These are phyloP conservation scores for Exsudoporus floridanus DNA, from an alignment of 1,284 basidiomycete species.

Conservation along the genomic window DNA sequence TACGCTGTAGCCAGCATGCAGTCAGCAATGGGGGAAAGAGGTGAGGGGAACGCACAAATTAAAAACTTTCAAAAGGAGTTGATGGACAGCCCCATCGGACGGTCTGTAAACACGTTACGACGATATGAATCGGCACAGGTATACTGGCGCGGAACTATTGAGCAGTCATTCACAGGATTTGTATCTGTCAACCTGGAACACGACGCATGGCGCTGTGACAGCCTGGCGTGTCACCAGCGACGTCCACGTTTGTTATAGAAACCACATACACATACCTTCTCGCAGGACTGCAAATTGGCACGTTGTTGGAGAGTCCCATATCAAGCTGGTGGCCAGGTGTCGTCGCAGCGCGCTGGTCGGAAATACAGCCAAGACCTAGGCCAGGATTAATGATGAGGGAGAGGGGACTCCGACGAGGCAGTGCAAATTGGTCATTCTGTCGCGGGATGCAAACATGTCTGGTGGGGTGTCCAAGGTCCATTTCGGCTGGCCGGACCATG, in stretches of 20 bases:
- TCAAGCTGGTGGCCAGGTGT: neutral
- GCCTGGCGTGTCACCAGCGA: neutral
- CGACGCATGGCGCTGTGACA: neutral
- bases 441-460: neutral
- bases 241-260: neutral
- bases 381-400: too few relatives aligned
- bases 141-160: neutral
- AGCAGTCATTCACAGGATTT: neutral
- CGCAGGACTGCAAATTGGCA: neutral
- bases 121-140: neutral
- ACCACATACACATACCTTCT: neutral
- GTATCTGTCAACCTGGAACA: neutral
- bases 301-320: neutral
- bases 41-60: neutral
- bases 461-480: neutral
- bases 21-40: neutral
- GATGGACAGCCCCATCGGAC: neutral
- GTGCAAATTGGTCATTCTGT: constrained; percentile 1
- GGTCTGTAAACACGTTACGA: neutral
- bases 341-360: neutral
- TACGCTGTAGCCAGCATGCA: too few relatives aligned
- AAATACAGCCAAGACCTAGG: neutral
- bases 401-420: neutral
- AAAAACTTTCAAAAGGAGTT: neutral
- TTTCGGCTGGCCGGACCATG: neutral